phyloP scores from a whole-genome alignment of 2,329 filamentous ascomycete species.

The Colletotrichum tamarilloi region DNA sequence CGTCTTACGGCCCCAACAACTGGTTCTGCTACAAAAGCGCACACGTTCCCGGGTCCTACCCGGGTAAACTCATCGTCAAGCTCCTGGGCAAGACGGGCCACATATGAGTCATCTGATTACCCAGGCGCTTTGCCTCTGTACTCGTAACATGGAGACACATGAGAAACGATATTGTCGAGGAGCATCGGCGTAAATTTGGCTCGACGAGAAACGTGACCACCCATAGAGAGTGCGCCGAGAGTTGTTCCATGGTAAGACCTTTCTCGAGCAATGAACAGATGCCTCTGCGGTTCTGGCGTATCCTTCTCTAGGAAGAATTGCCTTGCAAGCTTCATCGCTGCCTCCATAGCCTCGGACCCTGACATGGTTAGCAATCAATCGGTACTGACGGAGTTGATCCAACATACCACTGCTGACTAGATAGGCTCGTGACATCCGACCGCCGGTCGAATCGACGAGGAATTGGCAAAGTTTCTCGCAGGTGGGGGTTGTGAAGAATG shows the following conservation, averaged over 20 bases:
- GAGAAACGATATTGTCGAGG: conserved; percentile 61
- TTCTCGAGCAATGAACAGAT: conserved; percentile 73
- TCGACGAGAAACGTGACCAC: conserved; percentile 71
- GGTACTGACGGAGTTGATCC: background rate
- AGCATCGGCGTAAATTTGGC: conserved; percentile 73
- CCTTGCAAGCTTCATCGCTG: conserved; percentile 59
- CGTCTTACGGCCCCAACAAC: conserved; percentile 75
- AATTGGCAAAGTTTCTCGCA: conserved; percentile 52
- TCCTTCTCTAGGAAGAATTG: conserved; percentile 58
- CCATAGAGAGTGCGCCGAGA: conserved; percentile 72
- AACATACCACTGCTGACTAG: conserved; percentile 50
- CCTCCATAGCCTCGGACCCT: conserved; percentile 66
- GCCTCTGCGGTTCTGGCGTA: conserved; percentile 64
- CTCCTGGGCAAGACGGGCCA: conserved; percentile 69
- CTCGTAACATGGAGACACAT: conserved; percentile 74
- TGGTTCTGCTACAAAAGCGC: conserved; percentile 79
- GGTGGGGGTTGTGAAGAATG: conserved; percentile 53
- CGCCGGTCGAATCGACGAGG: conserved; percentile 49
- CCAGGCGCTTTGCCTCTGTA: conserved; percentile 65
- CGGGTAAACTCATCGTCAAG: conserved; percentile 74
- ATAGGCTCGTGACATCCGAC: conserved; percentile 51
- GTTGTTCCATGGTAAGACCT: conserved; percentile 81
- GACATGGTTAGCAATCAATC: background rate
- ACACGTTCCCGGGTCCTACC: conserved; percentile 73
- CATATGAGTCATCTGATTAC: conserved; percentile 70